Evolutionary conservation across 2,329 filamentous ascomycete genomes (phyloP), one percentile per base, ranked within the genome.

Genomic region (Cylindrodendrum hubeiense): DNA sequence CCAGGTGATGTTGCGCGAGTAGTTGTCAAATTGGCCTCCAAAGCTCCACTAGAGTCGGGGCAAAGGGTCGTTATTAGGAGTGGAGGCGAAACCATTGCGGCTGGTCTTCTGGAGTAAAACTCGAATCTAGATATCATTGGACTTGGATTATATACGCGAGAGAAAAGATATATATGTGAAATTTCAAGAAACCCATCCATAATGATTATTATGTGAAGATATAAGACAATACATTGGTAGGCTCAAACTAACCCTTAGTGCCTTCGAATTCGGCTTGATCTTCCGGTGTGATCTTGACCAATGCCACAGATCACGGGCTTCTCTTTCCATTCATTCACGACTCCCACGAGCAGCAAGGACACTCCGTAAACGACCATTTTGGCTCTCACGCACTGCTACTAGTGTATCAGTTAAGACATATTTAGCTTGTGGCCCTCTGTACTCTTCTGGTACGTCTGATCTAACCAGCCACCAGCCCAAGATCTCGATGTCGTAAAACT

Each of bases 51-150:
- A 50, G 96, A 98, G 79, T 86, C 87, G 17, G 93, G 93, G 0
- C 90, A 91, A 69, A 87, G 94, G 70, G 89, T 99, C 47, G 93
- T 98, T 28, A 80, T 99, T 55, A 86, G 96, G 66, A 90, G 90
- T 69, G 89, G 90, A 55, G 96, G 96, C 2, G 88, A 91, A 71
- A 98, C 96, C 2, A 87, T 98, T 64, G 96, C 94, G 12, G 94
- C 95, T 39, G 96, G 96, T 2, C 81, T 97, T 68, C 80, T 98
- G 72, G 95, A 97, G 77, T 91, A 82, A 80, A 65, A 17, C 22
- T 37, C 13, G 47, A 28, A 17, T 60, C 13, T 43, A 53, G 43
- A 33, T 12, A n/a, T 19, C 37, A 30, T 21, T 50, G 47, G 15
- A 19, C 30, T 9, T 17, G 12, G 17, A 30, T 21, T 19, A 50